Evolutionary conservation across 2,329 filamentous ascomycete species (phyloP).

Genomic region (Blastomyces parvus): DNA sequence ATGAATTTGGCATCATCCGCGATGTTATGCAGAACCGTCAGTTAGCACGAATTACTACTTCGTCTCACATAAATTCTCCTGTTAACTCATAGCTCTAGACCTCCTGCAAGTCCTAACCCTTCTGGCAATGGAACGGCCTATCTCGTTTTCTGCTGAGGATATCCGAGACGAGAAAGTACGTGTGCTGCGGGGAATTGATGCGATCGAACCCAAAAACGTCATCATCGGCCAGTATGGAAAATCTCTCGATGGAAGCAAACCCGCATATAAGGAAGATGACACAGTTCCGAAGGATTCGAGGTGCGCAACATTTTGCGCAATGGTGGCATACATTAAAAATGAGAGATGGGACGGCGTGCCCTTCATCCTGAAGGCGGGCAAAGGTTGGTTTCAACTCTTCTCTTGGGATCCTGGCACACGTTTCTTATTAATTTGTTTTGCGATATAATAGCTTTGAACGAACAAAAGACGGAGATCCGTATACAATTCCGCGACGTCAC

Average conservation of each 20-base stretch:
- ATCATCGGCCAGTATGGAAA: slow-evolving; percentile 98
- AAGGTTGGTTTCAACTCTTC: slow-evolving; percentile 41
- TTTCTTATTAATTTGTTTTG: slow-evolving; percentile 1
- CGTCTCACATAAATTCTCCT: background rate
- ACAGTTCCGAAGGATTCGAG: slow-evolving; percentile 95
- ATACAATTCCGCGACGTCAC: slow-evolving; percentile 99
- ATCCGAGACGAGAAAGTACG: slow-evolving; percentile 97
- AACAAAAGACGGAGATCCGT: slow-evolving; percentile 98
- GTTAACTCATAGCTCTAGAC: slow-evolving; percentile 38
- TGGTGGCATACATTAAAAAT: slow-evolving; percentile 98
- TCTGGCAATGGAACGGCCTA: slow-evolving; percentile 94
- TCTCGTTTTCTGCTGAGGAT: slow-evolving; percentile 96
- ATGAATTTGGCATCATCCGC: slow-evolving; percentile 98
- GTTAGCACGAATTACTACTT: slow-evolving; percentile 20
- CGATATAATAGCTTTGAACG: slow-evolving; percentile 63
- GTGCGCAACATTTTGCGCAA: slow-evolving; percentile 94
- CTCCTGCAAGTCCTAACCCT: slow-evolving; percentile 92
- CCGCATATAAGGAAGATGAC: slow-evolving; percentile 96
- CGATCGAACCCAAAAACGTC: slow-evolving; percentile 98
- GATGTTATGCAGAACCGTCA: slow-evolving; percentile 98
- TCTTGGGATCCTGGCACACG: background rate
- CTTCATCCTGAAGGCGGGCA: slow-evolving; percentile 98
- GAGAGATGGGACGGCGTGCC: slow-evolving; percentile 98
- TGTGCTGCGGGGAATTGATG: slow-evolving; percentile 82
- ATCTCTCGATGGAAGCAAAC: slow-evolving; percentile 92